Evolutionary conservation across 371 early-diverging fungal genomes (phyloP), one percentile per base, ranked within the genome.

Genomic region (Paraphysoderma sedebokerense): DNA sequence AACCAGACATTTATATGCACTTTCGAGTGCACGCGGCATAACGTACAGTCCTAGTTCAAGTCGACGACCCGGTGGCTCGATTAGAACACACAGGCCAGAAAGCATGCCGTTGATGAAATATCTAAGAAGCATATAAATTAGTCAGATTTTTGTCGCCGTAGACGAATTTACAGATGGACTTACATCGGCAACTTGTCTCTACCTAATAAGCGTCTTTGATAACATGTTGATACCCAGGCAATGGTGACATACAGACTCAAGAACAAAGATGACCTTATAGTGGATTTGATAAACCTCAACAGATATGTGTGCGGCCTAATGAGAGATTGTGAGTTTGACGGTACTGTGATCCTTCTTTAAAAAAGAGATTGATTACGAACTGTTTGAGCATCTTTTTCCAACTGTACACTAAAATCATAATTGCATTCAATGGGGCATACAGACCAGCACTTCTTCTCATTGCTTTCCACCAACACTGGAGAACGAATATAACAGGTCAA

Each of bases 41-140:
- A 81, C 80, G 57, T 88, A 88, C 57, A 88, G 62, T 23, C 75
- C 85, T 44, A 88, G 64, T 58, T 88, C 89, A 59, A 67, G 36
- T 39, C 83, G 78, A 26, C 89, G 78, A 2, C 82, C 76, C 7
- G 74, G 76, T 15, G 74, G 70, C 59, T 88, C 89, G 6, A 84
- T 60, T 37, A 86, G 50, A 12, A 81, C 74, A 48, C 77, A 74
- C 9, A 73, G 53, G 5, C 87, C 87, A 12, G 72, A 68, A 3
- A 77, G 49, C 19, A 79, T 47, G 28, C 89, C 89, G 37, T 78
- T 75, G 11, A 74, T 42, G 6, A 71, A 47, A 50, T 80, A 79
- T 24, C 59, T 64, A 49, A 48, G 50, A 12, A 36, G 2, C 27
- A 3, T 15, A 22, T 9, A 5, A 12, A 9, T 31, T 5, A 12